These are phyloP conservation scores for Monosporascus sp. DNA, from an alignment of 2,329 filamentous ascomycete species.

Conservation along the genomic window DNA sequence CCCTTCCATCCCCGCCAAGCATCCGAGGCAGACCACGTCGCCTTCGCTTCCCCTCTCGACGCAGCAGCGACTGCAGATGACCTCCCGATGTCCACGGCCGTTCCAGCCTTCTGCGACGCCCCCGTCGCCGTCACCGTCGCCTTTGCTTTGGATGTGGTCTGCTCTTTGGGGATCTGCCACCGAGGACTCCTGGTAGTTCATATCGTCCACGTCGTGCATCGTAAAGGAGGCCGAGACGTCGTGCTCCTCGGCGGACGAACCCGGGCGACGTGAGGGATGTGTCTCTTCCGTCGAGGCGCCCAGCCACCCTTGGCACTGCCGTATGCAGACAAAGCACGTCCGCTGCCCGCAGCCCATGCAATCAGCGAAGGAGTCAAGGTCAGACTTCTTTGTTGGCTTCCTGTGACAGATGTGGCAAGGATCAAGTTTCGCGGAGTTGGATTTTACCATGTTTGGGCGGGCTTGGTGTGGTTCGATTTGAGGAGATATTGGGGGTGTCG, in stretches of 20 bases:
- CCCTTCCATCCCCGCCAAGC: slow-evolving; percentile 42
- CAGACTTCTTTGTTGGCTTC: slow-evolving; percentile 57
- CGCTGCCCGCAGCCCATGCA: slow-evolving; percentile 58
- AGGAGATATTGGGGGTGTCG: slow-evolving; percentile 8
- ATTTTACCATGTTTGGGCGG: slow-evolving; percentile 2
- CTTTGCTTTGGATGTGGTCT: neutral
- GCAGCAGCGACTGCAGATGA: slow-evolving; percentile 64
- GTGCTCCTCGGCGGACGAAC: slow-evolving; percentile 15
- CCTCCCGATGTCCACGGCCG: slow-evolving; percentile 40
- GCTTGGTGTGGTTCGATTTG: slow-evolving; percentile 10
- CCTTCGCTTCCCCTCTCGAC: slow-evolving; percentile 60
- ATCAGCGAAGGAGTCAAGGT: slow-evolving; percentile 61
- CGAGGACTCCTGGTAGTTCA: slow-evolving; percentile 4
- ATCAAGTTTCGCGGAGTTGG: slow-evolving; percentile 22
- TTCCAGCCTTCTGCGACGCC: slow-evolving; percentile 31
- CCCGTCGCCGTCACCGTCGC: slow-evolving; percentile 16
- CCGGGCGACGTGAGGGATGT: slow-evolving; percentile 2
- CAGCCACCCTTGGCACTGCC: slow-evolving; percentile 53
- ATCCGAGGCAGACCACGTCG: slow-evolving; percentile 62
- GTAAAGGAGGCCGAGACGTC: slow-evolving; percentile 39
- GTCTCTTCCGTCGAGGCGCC: slow-evolving; percentile 2
- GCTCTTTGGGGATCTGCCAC: neutral
- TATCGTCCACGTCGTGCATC: slow-evolving; percentile 44
- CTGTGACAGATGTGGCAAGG: slow-evolving; percentile 66
- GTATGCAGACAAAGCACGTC: slow-evolving; percentile 65